These are phyloP conservation scores for Solanum hybrid DNA, from an alignment of 305 asterid genomes.

Conservation along the genomic window DNA sequence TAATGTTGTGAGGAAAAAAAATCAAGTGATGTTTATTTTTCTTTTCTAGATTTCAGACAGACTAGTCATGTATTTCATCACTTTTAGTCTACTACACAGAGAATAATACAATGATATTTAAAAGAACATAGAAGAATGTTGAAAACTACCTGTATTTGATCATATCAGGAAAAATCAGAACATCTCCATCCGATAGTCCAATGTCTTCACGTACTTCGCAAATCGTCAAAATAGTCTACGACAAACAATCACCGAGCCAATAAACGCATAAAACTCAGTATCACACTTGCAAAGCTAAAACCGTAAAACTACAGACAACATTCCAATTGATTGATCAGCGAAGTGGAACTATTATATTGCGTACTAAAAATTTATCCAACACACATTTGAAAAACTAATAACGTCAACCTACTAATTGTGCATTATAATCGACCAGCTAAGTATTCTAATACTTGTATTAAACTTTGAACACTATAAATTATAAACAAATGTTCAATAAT, in stretches of 20 bases:
- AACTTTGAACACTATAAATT: neutral
- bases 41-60: neutral
- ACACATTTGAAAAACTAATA: neutral
- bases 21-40: neutral
- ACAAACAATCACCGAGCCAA: slow-evolving; percentile 11
- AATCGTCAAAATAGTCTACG: slow-evolving; percentile 78
- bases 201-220: slow-evolving; percentile 54
- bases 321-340: neutral
- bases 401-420: neutral
- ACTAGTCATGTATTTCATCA: neutral
- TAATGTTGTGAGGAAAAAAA: neutral
- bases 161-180: slow-evolving; percentile 82
- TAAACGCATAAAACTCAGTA: slow-evolving; percentile 9
- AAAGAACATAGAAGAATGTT: neutral
- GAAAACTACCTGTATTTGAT: slow-evolving; percentile 53
- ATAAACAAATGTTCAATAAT: neutral
- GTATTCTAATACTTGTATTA: neutral
- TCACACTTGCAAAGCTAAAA: neutral
- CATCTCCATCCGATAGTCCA: slow-evolving; percentile 69
- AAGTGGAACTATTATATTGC: neutral
- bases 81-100: neutral
- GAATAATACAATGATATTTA: neutral
- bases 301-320: neutral
- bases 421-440: neutral
- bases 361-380: neutral